Percentiles rank a stretch among this genome's conserved stretches.
Conservation (phyloP, 2,329 filamentous ascomycete genomes). For the Periconia macrospinosa region DNA sequence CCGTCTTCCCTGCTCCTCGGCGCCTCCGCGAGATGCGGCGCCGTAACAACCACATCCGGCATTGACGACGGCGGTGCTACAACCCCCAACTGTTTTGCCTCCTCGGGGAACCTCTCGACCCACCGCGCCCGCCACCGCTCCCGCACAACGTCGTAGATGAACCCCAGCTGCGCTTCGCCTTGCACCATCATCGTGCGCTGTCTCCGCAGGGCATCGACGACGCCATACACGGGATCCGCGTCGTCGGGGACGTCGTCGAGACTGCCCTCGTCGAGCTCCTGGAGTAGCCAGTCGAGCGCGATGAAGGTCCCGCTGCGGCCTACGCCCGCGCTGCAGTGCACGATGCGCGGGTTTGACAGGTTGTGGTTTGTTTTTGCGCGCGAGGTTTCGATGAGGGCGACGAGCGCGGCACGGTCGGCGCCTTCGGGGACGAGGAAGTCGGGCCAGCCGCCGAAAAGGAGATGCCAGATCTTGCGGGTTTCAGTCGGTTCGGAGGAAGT, state of each 20-base stretch:
- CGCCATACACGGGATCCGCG: constrained; percentile 72
- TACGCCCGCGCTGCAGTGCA: constrained; percentile 79
- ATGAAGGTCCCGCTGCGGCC: constrained; percentile 96
- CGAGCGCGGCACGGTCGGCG: constrained; percentile 67
- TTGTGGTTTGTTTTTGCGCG: constrained; percentile 56
- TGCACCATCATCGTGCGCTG: constrained; percentile 97
- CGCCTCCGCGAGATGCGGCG: background rate
- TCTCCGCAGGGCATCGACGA: constrained; percentile 78
- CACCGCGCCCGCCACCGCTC: constrained; percentile 68
- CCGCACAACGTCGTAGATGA: constrained; percentile 84
- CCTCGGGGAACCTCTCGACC: constrained; percentile 30
- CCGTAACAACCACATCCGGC: background rate
- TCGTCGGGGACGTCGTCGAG: constrained; percentile 55
- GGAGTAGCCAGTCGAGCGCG: constrained; percentile 85
- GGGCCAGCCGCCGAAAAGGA: constrained; percentile 85
- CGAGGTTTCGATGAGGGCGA: constrained; percentile 70
- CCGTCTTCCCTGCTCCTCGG: constrained; percentile 13
- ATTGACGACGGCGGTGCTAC: background rate
- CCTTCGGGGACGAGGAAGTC: constrained; percentile 82
- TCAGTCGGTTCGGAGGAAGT: constrained; percentile 48
- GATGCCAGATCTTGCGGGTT: constrained; percentile 75
- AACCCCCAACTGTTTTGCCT: constrained; percentile 29
- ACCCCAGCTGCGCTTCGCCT: constrained; percentile 78
- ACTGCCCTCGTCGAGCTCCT: constrained; percentile 76
- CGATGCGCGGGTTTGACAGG: constrained; percentile 69